Evolutionary conservation across 2,329 filamentous ascomycete genomes (phyloP).

Genomic region (Ophiocordyceps unilateralis): DNA sequence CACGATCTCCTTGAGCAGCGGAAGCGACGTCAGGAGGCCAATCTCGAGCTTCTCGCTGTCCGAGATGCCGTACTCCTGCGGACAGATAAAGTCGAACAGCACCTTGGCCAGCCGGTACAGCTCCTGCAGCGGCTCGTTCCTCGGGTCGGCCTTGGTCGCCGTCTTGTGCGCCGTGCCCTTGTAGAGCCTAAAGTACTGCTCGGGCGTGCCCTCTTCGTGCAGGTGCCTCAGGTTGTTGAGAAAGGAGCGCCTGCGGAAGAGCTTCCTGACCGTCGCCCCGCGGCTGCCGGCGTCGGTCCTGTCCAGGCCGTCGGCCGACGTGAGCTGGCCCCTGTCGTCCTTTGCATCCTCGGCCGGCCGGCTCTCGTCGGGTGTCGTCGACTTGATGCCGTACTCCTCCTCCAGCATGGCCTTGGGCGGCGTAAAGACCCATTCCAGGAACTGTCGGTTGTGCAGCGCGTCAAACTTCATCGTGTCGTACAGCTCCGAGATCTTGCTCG

Average conservation of each 20-base stretch:
- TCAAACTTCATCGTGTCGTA: constrained; percentile 99
- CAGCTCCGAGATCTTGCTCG: constrained; percentile 93
- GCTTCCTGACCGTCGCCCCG: constrained; percentile 20
- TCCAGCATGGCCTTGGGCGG: constrained; percentile 64
- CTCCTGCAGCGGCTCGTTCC: constrained; percentile 78
- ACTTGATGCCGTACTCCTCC: constrained; percentile 39
- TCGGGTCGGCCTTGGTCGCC: constrained; percentile 57
- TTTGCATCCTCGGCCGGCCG: constrained; percentile 19
- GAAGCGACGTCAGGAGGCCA: constrained; percentile 80
- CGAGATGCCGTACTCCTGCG: constrained; percentile 93
- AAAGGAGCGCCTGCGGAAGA: constrained; percentile 45
- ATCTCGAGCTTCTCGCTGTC: constrained; percentile 98
- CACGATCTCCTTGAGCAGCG: constrained; percentile 89
- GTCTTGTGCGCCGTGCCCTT: constrained; percentile 52
- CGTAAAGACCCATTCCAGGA: constrained; percentile 94
- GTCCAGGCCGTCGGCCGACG: constrained; percentile 17
- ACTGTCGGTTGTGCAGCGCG: constrained; percentile 87
- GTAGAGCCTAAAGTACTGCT: constrained; percentile 81
- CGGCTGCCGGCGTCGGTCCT: constrained; percentile 22
- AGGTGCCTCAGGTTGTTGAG: constrained; percentile 33
- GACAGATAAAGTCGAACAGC: constrained; percentile 94
- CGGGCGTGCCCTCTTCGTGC: constrained; percentile 38
- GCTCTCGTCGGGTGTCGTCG: constrained; percentile 23
- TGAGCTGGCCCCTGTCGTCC: constrained; percentile 11
- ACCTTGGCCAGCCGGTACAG: constrained; percentile 89